Conservation (phyloP, 805 yeast genomes). For the Naumovozyma baii region DNA sequence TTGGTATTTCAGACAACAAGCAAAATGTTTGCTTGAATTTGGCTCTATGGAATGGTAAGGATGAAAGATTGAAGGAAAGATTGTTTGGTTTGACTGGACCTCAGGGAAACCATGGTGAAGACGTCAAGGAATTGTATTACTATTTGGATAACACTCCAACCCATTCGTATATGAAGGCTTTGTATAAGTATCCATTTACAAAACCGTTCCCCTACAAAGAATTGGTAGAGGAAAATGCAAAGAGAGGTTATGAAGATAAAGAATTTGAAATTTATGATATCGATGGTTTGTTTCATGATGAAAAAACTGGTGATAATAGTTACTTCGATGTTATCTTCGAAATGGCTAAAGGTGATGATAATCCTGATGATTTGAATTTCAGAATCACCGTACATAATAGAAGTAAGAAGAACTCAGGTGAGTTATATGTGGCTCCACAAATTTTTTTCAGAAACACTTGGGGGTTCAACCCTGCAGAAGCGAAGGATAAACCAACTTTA, state of each 20-base stretch:
- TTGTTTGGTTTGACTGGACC: conserved; percentile 84
- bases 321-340: conserved; percentile 86
- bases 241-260: conserved; percentile 53
- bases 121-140: conserved; percentile 77
- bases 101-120: conserved; percentile 95
- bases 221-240: conserved; percentile 56
- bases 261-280: conserved; percentile 82
- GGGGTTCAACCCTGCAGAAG: conserved; percentile 62
- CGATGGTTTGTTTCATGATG: conserved; percentile 47
- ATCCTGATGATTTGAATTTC: conserved; percentile 72
- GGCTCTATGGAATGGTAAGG: conserved; percentile 89
- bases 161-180: conserved; percentile 83
- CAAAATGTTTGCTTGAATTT: conserved; percentile 65
- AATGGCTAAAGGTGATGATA: conserved; percentile 76
- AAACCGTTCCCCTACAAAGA: conserved; percentile 72
- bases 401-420: conserved; percentile 64
- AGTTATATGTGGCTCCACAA: conserved; percentile 79
- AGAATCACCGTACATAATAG: conserved; percentile 84
- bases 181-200: conserved; percentile 82
- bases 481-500: conserved; percentile 43
- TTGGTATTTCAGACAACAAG: conserved; percentile 80
- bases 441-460: conserved; percentile 80
- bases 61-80: conserved; percentile 74
- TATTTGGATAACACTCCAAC: conserved; percentile 89
- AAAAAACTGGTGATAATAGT: conserved; percentile 43